A percentile compares a stretch with the other conserved stretches of the same genome.
phyloP scores from a whole-genome alignment of 768 basidiomycete genomes.

The Suillus alpinus region DNA sequence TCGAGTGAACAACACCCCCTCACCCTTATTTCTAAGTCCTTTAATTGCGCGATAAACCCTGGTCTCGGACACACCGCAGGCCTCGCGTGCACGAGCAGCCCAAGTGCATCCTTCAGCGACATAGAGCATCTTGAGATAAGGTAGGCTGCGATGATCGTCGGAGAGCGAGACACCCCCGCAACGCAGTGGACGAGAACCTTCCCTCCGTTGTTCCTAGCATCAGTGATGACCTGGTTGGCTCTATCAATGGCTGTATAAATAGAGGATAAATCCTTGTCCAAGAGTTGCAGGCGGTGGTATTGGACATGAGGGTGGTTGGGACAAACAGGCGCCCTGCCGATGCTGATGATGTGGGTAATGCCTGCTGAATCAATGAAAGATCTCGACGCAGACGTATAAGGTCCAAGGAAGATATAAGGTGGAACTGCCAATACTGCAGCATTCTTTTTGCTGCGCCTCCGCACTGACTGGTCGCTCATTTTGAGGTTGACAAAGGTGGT shows the following conservation, averaged over 20 bases:
- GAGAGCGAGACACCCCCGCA: conserved; percentile 46
- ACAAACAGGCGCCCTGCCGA: conserved; percentile 33
- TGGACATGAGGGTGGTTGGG: conserved; percentile 26
- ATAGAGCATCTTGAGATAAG: conserved; percentile 36
- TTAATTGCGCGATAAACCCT: conserved; percentile 43
- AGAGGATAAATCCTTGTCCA: conserved; percentile 31
- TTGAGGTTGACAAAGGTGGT: neutral
- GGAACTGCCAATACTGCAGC: conserved; percentile 11
- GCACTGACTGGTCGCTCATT: neutral
- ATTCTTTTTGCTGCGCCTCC: neutral
- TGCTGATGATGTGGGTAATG: conserved; percentile 41
- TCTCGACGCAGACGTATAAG: conserved; percentile 36
- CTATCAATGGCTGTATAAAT: conserved; percentile 14
- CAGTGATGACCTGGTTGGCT: conserved; percentile 17
- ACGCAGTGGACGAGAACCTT: conserved; percentile 44
- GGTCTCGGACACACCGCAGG: conserved; percentile 39
- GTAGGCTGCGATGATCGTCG: conserved; percentile 39
- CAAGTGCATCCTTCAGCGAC: conserved; percentile 37
- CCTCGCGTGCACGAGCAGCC: conserved; percentile 32
- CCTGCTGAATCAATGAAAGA: conserved; percentile 31
- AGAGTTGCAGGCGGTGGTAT: conserved; percentile 39
- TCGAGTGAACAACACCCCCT: conserved; percentile 29
- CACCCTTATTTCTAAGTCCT: conserved; percentile 16
- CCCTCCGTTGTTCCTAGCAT: conserved; percentile 28
- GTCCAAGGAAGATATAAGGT: conserved; percentile 39